Evolutionary conservation across 345 rosid species (phyloP), one percentile per base, ranked within the genome.

Genomic region (Brassica juncea): DNA sequence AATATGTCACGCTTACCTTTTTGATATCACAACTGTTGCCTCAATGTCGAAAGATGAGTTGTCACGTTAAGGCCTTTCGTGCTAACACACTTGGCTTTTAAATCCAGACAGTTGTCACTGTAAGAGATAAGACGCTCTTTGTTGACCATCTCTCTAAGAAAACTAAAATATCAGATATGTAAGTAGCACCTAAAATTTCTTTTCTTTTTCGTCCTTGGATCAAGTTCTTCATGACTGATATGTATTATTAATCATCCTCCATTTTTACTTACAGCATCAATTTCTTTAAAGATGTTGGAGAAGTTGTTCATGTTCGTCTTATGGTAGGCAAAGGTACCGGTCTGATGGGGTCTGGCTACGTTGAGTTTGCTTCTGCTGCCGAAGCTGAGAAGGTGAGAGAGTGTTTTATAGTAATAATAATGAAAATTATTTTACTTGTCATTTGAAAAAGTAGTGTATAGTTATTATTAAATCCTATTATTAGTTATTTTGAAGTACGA

Each of bases 291-390:
- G 57, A 52, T 52, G 57, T 52, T 52, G 57, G 57, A 52, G 21
- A 52, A 52, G 57, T 52, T 52, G 57, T 52, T 52, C 57, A 52
- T 52, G 57, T 52, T 52, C 57, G 57, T n/a, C 57, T 52, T 52
- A 52, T 52, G 21, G 57, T 52, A 52, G 57, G 1, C 57, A 5
- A 5, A 52, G 15, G 16, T n/a, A 5, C 57, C 57, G 57, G 19
- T 52, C 57, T n/a, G 21, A 4, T 52, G 57, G 19, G 57, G 21
- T 52, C 21, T 52, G 57, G 57, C 57, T 52, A 52, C 2, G 57
- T 52, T 52, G 57, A 52, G 57, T 52, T 52, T 52, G 21, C 57
- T 52, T 52, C 57, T 52, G 57, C 57, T 52, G 16, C 57, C 57
- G 57, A 52, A 52, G 57, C 57, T 52, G 57, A 52, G 19, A 5